Percentiles rank a stretch among this genome's conserved stretches.
These are phyloP conservation scores for Apostasia shenzhenica DNA, from an alignment of 106 monocot species.

Conservation along the genomic window DNA sequence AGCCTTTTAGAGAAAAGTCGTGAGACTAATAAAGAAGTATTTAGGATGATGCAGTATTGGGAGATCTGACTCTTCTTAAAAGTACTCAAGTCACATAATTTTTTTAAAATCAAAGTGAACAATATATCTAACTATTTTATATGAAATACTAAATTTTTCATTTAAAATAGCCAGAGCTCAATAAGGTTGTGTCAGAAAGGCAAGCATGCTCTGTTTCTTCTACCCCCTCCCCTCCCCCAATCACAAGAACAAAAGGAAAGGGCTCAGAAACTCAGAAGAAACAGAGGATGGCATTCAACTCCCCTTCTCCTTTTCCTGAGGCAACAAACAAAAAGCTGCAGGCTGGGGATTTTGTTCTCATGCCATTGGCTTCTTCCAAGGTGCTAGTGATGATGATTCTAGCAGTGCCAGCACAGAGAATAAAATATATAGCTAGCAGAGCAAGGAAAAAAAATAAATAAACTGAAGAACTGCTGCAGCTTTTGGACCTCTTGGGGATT, in stretches of 20 bases:
- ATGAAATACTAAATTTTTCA: no score
- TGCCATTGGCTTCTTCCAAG: conserved; percentile 5
- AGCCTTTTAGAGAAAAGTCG: no score
- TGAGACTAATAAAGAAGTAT: no score
- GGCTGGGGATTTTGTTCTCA: conserved; percentile 14
- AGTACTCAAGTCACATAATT: no score
- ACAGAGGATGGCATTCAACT: background rate
- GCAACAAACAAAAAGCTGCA: conserved; percentile 11
- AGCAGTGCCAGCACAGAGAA: conserved; percentile 14
- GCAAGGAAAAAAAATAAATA: background rate
- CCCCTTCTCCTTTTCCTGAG: conserved; percentile 1
- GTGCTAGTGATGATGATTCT: conserved; percentile 14
- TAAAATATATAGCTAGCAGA: conserved; percentile 9
- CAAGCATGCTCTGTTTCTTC: background rate
- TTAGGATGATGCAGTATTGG: no score
- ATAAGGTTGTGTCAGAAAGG: no score
- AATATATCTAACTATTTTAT: no score
- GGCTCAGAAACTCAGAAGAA: background rate
- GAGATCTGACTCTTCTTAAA: no score
- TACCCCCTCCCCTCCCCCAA: background rate
- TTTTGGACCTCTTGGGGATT: conserved; percentile 8
- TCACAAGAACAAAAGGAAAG: conserved; percentile 3
- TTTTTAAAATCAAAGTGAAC: no score
- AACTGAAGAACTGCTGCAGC: conserved; percentile 1
- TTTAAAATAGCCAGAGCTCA: no score